Base-by-base conservation (phyloP, 2,329 filamentous ascomycete genomes). In the Aurifilum marmelostoma region DNA sequence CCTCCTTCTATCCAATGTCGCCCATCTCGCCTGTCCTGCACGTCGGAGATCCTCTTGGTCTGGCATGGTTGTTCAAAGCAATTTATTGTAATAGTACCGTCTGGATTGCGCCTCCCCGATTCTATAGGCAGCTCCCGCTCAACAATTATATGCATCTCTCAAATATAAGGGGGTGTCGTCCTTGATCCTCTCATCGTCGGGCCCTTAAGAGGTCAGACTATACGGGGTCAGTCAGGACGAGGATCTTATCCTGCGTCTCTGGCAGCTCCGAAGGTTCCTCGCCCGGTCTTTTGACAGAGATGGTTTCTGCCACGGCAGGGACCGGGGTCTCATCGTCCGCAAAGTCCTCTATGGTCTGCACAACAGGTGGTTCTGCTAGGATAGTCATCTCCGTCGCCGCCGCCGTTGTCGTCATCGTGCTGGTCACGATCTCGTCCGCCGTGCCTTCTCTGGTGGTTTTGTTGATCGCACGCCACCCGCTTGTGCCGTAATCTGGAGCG, bases 211-310 rank as follows among this genome's bases (percentile, higher is more conserved):
- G 18, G 5, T 11, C 21, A 29, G 52, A 2, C 52, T 56, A 56
- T 16, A 9, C 52, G 12, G 50, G 52, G 24, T 21, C 52, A 18
- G 24, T 56, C 52, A 32, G 6, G 24, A 56, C 52, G 3, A 29
- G 52, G 27, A 56, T 56, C 66, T 68, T 70, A 50, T 67, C 60
- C 68, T 67, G 59, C 66, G 66, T 58, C 6, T 43, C 63, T 47
- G 68, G 63, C 58, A 66, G 37, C 65, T 70, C 68, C 58, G 66
- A 63, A 34, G 58, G 63, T 16, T 14, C 34, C 63, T 68, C 66
- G 11, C 63, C 16, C 29, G 63, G 70, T 14, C 39, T n/a, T 54
- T 68, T 70, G 70, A 71, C 66, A n/a, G 65, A 70, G 52, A 70
- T 71, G 16, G 68, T 64, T 8, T 43, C 65, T 18, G 54, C 67